A percentile compares a stretch with the other conserved stretches of the same genome.
phyloP scores from a whole-genome alignment of 306 rosid genomes.

The Lathyrus sativus region DNA sequence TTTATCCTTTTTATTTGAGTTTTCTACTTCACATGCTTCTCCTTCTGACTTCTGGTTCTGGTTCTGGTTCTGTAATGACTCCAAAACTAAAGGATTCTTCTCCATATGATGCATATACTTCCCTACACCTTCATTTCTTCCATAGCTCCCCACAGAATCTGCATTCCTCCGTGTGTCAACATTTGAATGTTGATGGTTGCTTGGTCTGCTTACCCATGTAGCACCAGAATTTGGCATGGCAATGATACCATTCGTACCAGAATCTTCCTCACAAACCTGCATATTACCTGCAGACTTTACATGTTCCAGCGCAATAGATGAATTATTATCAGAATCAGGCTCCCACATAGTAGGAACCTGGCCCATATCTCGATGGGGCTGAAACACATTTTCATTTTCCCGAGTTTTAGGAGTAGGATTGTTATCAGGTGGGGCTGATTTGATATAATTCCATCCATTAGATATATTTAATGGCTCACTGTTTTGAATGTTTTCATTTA shows the following conservation, averaged over 20 bases:
- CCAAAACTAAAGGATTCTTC: conserved; percentile 63
- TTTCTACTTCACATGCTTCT: conserved; percentile 57
- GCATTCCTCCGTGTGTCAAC: conserved; percentile 68
- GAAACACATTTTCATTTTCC: conserved; percentile 54
- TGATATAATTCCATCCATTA: conserved; percentile 76
- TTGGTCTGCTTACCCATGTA: conserved; percentile 60
- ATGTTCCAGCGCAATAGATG: conserved; percentile 55
- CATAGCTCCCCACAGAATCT: conserved; percentile 57
- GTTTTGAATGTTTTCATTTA: conserved; percentile 46
- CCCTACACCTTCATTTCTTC: conserved; percentile 58
- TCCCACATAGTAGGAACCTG: conserved; percentile 56
- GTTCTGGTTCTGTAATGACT: conserved; percentile 64
- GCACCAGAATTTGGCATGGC: conserved; percentile 57
- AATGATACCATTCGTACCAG: conserved; percentile 48
- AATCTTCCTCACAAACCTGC: conserved; percentile 56
- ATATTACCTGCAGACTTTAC: conserved; percentile 55
- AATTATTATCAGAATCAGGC: conserved; percentile 53
- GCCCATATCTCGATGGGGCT: conserved; percentile 49
- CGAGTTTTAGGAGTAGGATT: conserved; percentile 51
- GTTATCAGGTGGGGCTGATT: conserved; percentile 57
- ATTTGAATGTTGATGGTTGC: conserved; percentile 57
- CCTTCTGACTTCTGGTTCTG: conserved; percentile 52
- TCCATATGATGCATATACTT: conserved; percentile 61
- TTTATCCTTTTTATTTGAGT: conserved; percentile 52
- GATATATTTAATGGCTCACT: conserved; percentile 59